phyloP scores from a whole-genome alignment of 352 stramenopile genomes.

The Saprolegnia diclina region DNA sequence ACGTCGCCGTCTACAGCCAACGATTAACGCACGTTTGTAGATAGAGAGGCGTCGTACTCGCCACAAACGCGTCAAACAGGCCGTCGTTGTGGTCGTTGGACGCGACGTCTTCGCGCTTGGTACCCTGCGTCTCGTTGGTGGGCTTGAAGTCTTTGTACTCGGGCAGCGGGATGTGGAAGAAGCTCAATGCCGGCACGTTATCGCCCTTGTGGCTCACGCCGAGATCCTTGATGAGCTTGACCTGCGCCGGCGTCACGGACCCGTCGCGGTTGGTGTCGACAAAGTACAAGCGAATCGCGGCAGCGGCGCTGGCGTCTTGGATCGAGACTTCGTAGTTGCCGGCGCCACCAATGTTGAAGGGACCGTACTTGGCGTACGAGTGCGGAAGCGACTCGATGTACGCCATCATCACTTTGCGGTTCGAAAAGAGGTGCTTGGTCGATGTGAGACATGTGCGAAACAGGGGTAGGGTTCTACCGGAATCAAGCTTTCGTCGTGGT shows the following conservation, averaged over 20 bases:
- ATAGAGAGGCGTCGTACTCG: not conserved
- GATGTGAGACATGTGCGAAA: not conserved
- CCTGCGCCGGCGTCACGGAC: constrained; percentile 45
- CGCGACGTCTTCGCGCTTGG: not conserved
- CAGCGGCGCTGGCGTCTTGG: constrained; percentile 26
- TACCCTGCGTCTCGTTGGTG: not conserved
- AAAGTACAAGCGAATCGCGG: constrained; percentile 67
- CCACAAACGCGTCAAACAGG: constrained; percentile 24
- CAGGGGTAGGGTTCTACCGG: not conserved
- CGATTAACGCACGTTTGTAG: not conserved
- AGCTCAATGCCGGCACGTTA: constrained; percentile 42
- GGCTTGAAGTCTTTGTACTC: constrained; percentile 36
- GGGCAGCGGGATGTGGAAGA: constrained; percentile 55
- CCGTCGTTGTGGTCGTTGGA: constrained; percentile 7
- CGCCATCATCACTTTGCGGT: not conserved
- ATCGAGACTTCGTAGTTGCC: constrained; percentile 61
- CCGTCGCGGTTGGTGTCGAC: constrained; percentile 44
- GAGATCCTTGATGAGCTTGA: constrained; percentile 25
- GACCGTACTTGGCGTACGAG: constrained; percentile 48
- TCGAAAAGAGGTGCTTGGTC: not conserved
- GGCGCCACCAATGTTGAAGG: constrained; percentile 42
- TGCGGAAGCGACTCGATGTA: constrained; percentile 26
- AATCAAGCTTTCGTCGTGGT: constrained; percentile 41
- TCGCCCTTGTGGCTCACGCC: not conserved
- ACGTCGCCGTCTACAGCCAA: constrained; percentile 46